Evolutionary conservation across 148 eudicot species (phyloP).

Genomic region (Camellia sinensis): DNA sequence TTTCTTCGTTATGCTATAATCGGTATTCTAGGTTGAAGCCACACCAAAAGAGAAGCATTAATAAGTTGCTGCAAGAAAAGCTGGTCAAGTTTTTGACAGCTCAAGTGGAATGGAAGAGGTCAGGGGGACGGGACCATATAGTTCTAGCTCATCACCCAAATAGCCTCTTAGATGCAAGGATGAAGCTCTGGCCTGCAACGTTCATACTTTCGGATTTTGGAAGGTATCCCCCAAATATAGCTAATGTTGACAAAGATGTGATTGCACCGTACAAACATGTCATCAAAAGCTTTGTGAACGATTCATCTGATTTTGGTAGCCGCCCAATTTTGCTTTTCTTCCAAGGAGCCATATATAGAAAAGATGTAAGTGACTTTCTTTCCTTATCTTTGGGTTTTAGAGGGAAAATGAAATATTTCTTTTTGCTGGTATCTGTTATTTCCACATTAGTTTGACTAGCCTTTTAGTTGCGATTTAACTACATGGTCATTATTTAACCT

Average conservation of each 20-base stretch:
- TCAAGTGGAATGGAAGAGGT: constrained; percentile 88
- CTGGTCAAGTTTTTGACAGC: constrained; percentile 58
- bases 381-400: constrained; percentile 7
- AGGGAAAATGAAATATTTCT: background rate
- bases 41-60: constrained; percentile 41
- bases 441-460: background rate
- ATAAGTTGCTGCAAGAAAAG: constrained; percentile 61
- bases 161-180: constrained; percentile 80
- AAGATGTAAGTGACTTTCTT: constrained; percentile 64
- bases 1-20: constrained; percentile 79
- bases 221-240: constrained; percentile 86
- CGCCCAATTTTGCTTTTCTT: constrained; percentile 82
- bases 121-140: constrained; percentile 82
- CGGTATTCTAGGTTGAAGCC: constrained; percentile 57
- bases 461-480: background rate
- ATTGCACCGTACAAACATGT: constrained; percentile 95
- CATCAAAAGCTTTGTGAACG: constrained; percentile 56
- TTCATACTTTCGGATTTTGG: constrained; percentile 92
- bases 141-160: constrained; percentile 95
- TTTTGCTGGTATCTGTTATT: background rate
- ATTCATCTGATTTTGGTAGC: constrained; percentile 68
- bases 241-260: constrained; percentile 93
- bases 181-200: constrained; percentile 82
- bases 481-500: background rate
- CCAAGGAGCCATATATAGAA: constrained; percentile 92